Base-by-base conservation (phyloP, 768 basidiomycete species). In the Mycena sanguinolenta region DNA sequence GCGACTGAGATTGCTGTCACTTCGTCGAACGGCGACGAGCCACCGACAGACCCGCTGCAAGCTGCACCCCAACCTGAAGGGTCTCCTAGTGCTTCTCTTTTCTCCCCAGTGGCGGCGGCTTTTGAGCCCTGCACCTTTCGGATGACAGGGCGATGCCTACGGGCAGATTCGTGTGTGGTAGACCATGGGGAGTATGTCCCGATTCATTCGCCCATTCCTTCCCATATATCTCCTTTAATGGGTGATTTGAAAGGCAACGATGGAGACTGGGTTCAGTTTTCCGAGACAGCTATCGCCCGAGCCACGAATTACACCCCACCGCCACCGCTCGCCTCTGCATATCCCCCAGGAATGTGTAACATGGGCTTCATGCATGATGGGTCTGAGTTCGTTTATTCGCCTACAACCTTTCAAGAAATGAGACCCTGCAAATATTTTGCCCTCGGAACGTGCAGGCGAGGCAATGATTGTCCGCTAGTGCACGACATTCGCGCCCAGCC, bases 111-210 rank as follows among this genome's bases (percentile, higher is more conserved):
- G 9, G 65, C 65, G 17, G 13, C 63, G 12, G 39, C 36, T 17
- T 73, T 73, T 21, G 64, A 73, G 57, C 57, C 69, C 9, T 70
- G 72, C 25, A 65, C 53, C 27, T 70, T 60, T 49, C 50, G 32
- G 17, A 21, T 25, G 3, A 70, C 72, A 28, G 72, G 69, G 2
- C 36, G 19, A 44, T 70, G 72, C 39, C 23, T 39, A 9, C 50
- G 68, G n/a, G 72, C 65, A 36, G 69, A 73, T 50, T 49, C 49
- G 16, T 69, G 72, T 28, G 32, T 60, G 4, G 57, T 66, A 23
- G 42, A 23, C 25, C 72, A 73, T 44, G 54, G n/a, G 23, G 50
- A 54, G 19, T 32, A 62, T 38, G 42, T 27, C 25, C 46, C 38
- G 23, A 19, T 64, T 16, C 60, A 67, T 46, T 70, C 69, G 2